Conservation (phyloP, 2,329 filamentous ascomycete genomes). For the Beauveria pseudobassiana region DNA sequence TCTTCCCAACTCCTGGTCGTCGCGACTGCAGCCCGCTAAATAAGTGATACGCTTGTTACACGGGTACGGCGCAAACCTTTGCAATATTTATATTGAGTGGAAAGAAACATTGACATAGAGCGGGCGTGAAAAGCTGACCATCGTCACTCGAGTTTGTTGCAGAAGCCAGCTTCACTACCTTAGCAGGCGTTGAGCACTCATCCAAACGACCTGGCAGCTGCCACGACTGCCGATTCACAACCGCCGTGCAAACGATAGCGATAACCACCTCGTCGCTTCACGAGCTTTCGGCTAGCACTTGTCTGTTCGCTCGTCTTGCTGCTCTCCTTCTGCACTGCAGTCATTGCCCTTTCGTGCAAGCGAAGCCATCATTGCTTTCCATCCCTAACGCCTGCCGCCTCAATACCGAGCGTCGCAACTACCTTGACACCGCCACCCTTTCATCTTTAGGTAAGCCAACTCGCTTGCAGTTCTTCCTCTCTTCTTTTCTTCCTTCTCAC, state of each 20-base stretch:
- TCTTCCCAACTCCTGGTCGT: background rate
- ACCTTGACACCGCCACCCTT: slow-evolving; percentile 10
- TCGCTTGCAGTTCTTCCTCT: slow-evolving; percentile 4
- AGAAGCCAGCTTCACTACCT: background rate
- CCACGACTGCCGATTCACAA: slow-evolving; percentile 6
- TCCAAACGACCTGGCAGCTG: slow-evolving; percentile 7
- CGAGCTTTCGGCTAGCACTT: background rate
- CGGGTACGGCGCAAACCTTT: background rate
- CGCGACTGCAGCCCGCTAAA: background rate
- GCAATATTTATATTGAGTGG: background rate
- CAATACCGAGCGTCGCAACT: slow-evolving; percentile 7
- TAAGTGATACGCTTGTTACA: slow-evolving; percentile 3
- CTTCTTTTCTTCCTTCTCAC: slow-evolving; percentile 7
- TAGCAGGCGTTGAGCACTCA: background rate
- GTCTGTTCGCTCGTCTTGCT: background rate
- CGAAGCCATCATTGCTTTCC: slow-evolving; percentile 12
- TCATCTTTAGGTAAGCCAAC: slow-evolving; percentile 14
- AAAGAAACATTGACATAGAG: background rate
- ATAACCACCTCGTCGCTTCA: background rate
- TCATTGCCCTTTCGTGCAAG: background rate
- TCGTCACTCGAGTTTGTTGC: background rate
- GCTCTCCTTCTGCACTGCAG: background rate
- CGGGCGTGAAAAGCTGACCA: background rate
- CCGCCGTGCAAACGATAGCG: slow-evolving; percentile 8
- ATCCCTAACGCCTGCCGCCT: slow-evolving; percentile 16